Evolutionary conservation across 2,329 filamentous ascomycete species (phyloP), one percentile per base, ranked within the genome.

Genomic region (Aspergillus sp.): DNA sequence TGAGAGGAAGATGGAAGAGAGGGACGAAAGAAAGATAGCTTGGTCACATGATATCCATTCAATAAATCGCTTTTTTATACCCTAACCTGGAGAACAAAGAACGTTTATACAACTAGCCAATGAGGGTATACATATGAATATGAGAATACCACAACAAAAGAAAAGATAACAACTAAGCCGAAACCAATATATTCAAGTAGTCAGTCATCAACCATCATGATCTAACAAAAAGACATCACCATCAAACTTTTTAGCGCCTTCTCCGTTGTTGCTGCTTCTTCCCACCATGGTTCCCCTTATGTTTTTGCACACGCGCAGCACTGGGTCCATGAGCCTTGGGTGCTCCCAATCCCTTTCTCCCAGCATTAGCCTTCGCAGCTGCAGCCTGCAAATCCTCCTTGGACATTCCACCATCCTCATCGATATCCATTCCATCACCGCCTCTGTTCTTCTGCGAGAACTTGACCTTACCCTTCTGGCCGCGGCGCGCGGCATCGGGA

Each of bases 391-490:
- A 19, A 7, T 56, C 57, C 9, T 37, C 25, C 25, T 47, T 43
- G 19, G 17, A 27, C 10, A 25, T 20, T 10, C 58, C 53, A 22
- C 60, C 54, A 17, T 56, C 54, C 12, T 60, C 60, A 32, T 59
- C 59, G 15, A 73, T 66, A 55, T 77, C 74, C 53, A 75, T 61
- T 44, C 74, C 71, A 55, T 69, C 67, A 35, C 60, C 63, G 44
- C 60, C 65, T 30, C 54, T 67, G 51, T 64, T 60, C 41, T 58
- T 62, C 49, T 65, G 67, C 46, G 75, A 78, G 60, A 83, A 80
- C 68, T 81, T 82, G 52, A 83, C 65, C 59, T 78, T 79, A 10
- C 81, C 80, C 58, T 76, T 76, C 60, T 81, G 78, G 32, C 80
- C 80, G 27, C 78, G 69, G 49, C 77, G 72, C 30, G 79, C 73